Percentiles rank a stretch among this genome's conserved stretches.
Conservation (phyloP, 495 filamentous ascomycete genomes). For the Tetracladium marchalianum region DNA sequence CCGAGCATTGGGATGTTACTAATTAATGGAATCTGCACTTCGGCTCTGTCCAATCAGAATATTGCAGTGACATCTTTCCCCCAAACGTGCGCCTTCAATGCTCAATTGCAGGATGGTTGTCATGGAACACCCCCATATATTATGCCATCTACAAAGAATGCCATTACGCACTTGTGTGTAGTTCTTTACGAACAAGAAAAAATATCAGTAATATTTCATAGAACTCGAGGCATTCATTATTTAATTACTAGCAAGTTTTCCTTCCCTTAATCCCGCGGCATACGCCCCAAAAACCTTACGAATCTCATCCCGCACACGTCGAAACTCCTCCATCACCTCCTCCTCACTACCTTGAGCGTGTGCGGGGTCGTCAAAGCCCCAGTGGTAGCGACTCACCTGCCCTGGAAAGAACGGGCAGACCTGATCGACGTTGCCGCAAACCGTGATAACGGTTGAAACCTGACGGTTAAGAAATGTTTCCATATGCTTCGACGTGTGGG, state of each 20-base stretch:
- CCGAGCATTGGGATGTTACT: no score
- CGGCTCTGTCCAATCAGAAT: no score
- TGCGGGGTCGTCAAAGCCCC: conserved; percentile 7
- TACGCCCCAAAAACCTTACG: conserved; percentile 3
- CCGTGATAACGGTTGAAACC: conserved; percentile 5
- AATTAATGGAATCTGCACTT: no score
- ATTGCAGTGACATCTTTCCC: no score
- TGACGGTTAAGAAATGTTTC: conserved; percentile 1
- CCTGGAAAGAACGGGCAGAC: conserved; percentile 2
- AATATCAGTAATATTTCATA: no score
- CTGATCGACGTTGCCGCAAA: conserved; percentile 4
- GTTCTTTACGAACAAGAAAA: no score
- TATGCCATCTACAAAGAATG: no score
- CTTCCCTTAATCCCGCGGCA: conserved; percentile 2
- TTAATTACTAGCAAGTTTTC: neutral
- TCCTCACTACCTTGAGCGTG: conserved; percentile 5
- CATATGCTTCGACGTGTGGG: conserved; percentile 6
- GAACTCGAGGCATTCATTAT: no score
- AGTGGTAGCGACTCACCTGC: conserved; percentile 2
- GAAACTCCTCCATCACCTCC: conserved; percentile 3
- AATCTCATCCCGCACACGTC: conserved; percentile 4
- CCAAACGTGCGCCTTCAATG: no score
- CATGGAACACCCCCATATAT: no score
- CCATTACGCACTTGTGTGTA: no score
- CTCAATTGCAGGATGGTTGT: no score